Evolutionary conservation across 2,329 filamentous ascomycete genomes (phyloP).

Genomic region (Myriosclerotinia scirpicola): DNA sequence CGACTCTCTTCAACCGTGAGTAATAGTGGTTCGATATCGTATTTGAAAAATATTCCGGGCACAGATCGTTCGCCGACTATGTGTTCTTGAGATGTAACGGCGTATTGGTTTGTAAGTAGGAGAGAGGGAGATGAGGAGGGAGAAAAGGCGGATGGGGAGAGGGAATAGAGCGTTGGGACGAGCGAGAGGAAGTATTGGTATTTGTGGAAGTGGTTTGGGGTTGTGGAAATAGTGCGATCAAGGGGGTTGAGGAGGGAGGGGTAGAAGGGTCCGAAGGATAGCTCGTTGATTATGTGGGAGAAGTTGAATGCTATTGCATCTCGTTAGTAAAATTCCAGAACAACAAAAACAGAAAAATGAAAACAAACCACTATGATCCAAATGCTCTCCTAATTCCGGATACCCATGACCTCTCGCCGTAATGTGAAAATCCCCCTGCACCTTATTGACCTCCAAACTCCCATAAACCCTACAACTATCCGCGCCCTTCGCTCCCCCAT

Average conservation of each 20-base stretch:
- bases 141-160: constrained; percentile 45
- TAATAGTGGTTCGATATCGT: constrained; percentile 95
- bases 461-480: constrained; percentile 90
- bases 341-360: not conserved
- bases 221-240: constrained; percentile 81
- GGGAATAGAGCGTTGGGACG: constrained; percentile 89
- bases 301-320: constrained; percentile 82
- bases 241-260: constrained; percentile 91
- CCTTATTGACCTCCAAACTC: constrained; percentile 88
- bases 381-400: constrained; percentile 70
- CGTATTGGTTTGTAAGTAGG: constrained; percentile 95
- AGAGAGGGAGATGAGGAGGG: constrained; percentile 48
- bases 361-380: constrained; percentile 73
- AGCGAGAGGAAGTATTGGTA: constrained; percentile 98
- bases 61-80: constrained; percentile 67
- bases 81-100: constrained; percentile 84
- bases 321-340: constrained; percentile 31
- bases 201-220: constrained; percentile 80
- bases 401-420: constrained; percentile 97
- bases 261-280: constrained; percentile 97
- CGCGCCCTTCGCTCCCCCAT: constrained; percentile 38
- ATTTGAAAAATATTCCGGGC: constrained; percentile 96
- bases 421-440: constrained; percentile 97
- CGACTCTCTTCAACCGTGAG: constrained; percentile 82
- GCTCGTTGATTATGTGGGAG: constrained; percentile 91